Evolutionary conservation across 345 rosid genomes (phyloP).

Genomic region (Cardamine occulta): DNA sequence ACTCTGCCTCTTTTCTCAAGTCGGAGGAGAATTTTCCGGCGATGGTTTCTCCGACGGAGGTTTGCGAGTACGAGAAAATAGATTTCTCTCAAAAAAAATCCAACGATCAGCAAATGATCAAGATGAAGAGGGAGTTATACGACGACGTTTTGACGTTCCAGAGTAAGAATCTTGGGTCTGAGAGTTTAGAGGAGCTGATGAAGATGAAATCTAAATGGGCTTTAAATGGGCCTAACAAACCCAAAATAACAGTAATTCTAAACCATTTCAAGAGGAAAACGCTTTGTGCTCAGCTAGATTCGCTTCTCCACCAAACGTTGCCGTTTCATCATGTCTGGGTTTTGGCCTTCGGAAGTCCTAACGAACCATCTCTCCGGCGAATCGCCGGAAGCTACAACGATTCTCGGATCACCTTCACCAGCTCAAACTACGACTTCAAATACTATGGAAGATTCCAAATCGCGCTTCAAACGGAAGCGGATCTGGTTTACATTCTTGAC

Average conservation of each 20-base stretch:
- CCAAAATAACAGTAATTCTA: constrained; percentile 82
- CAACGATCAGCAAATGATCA: constrained; percentile 71
- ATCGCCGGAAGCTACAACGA: constrained; percentile 84
- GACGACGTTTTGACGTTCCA: constrained; percentile 69
- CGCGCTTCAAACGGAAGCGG: constrained; percentile 93
- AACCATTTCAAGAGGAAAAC: constrained; percentile 98
- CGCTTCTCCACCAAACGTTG: constrained; percentile 82
- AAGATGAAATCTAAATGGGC: constrained; percentile 89
- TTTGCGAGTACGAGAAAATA: constrained; percentile 87
- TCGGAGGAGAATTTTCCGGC: constrained; percentile 37
- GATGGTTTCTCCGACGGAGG: constrained; percentile 49
- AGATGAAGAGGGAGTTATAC: constrained; percentile 73
- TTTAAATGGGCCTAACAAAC: constrained; percentile 56
- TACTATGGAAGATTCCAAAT: constrained; percentile 97
- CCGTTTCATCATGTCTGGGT: constrained; percentile 97
- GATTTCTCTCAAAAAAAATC: constrained; percentile 93
- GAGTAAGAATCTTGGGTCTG: constrained; percentile 61
- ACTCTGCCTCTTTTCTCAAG: constrained; percentile 48
- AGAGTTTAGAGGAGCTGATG: constrained; percentile 72
- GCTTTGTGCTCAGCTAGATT: constrained; percentile 88
- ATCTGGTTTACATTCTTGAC: constrained; percentile 80
- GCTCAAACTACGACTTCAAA: constrained; percentile 91
- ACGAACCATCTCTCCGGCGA: constrained; percentile 65
- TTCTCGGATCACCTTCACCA: constrained; percentile 85
- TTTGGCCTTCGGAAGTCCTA: constrained; percentile 87